Conservation (phyloP, 2,329 filamentous ascomycete species). For the Trichoderma harzianum region DNA sequence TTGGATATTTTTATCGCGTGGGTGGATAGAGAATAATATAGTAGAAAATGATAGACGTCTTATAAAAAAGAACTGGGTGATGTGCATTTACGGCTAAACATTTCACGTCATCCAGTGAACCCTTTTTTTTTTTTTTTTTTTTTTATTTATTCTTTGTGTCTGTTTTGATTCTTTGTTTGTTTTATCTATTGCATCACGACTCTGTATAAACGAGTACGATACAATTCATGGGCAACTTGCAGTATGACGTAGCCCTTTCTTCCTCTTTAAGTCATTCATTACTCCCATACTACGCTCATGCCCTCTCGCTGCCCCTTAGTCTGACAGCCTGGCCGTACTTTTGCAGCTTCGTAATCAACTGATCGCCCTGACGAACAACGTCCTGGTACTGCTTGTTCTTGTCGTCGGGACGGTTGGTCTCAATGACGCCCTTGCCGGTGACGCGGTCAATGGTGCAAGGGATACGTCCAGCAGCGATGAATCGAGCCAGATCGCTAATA, state of each 20-base stretch:
- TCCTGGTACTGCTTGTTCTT: slow-evolving; percentile 99
- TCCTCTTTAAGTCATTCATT: not conserved
- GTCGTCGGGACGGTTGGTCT: slow-evolving; percentile 95
- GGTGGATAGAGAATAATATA: not conserved
- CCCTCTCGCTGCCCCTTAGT: slow-evolving; percentile 89
- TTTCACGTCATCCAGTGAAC: not conserved
- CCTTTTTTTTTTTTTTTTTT: not conserved
- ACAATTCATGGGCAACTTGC: not conserved
- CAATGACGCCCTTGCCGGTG: slow-evolving; percentile 92
- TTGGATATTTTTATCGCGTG: not conserved
- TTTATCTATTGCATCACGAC: not conserved
- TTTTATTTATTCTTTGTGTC: not conserved
- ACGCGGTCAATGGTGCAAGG: slow-evolving; percentile 97
- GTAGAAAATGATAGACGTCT: not conserved
- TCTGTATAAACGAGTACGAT: not conserved
- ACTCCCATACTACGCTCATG: slow-evolving; percentile 44
- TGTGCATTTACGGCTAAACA: not conserved
- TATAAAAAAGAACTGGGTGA: not conserved
- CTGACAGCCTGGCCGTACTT: slow-evolving; percentile 98
- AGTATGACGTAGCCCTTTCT: not conserved
- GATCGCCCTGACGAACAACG: slow-evolving; percentile 94
- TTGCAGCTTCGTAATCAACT: slow-evolving; percentile 97
- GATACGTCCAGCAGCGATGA: slow-evolving; percentile 92
- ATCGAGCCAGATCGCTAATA: slow-evolving; percentile 83
- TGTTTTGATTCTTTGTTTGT: not conserved